A percentile compares a stretch with the other conserved stretches of the same genome.
Evolutionary conservation across 441 rosid genomes (phyloP).

Genomic region (Gossypium davidsonii): DNA sequence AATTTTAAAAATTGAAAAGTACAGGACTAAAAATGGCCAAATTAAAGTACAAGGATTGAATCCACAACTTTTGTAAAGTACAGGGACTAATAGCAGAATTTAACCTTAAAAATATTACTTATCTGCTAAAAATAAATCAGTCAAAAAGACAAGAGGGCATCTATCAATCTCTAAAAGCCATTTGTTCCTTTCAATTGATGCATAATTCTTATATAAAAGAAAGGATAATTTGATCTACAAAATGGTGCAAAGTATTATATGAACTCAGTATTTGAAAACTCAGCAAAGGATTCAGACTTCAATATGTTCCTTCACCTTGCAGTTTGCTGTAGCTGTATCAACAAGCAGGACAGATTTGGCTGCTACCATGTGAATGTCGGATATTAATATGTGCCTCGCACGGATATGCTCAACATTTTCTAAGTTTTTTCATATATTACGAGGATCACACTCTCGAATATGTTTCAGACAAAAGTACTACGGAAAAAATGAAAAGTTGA

Average conservation of each 20-base stretch:
- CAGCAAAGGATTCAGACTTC: constrained; percentile 6
- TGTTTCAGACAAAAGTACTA: background rate
- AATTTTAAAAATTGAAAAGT: no score
- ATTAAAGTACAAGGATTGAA: no score
- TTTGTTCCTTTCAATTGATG: background rate
- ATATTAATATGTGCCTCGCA: background rate
- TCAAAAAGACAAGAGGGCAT: background rate
- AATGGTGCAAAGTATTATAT: background rate
- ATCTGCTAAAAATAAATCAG: background rate
- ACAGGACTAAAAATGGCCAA: no score
- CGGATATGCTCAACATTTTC: background rate
- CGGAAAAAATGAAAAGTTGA: background rate
- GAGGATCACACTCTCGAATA: background rate
- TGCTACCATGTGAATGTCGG: background rate
- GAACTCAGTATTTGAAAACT: background rate
- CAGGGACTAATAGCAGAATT: no score
- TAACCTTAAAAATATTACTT: background rate
- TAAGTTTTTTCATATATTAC: background rate
- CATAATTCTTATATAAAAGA: background rate
- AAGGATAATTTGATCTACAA: background rate
- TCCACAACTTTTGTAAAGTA: no score
- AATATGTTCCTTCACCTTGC: constrained; percentile 3
- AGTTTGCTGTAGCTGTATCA: background rate
- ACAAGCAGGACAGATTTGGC: background rate
- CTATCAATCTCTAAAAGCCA: background rate